Base-by-base conservation (phyloP, 495 filamentous ascomycete genomes). In the Pyronema domesticum region DNA sequence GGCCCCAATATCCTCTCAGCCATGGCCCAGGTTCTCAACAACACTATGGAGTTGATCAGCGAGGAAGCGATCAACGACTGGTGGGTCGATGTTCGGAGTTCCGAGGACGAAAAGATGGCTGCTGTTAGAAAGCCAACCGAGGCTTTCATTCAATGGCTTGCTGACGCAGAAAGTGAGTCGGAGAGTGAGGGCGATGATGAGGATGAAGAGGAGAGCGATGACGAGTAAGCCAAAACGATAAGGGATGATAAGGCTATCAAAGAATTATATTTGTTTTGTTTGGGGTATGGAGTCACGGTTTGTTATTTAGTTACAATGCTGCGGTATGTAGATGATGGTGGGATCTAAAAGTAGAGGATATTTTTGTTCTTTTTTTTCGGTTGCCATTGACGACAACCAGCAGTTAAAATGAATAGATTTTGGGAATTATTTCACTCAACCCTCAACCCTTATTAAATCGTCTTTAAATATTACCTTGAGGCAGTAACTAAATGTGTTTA, bases 31-130 rank as follows among this genome's bases (percentile, higher is more conserved):
- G 79, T 83, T 65, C 70, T 94, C 53, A 93, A 94, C 65, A 79
- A 83, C 54, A 35, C 40, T 14, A 66, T 82, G 51, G 91, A 96
- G 57, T 73, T 95, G 6, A 66, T 95, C 0, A 88, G 95, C 65
- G 85, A 94, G 65, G 89, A 94, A 39, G 88, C 81, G 0, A 82
- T 91, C 44, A 70, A 88, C 63, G 76, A 77, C 55, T 98, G 91
- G 91, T 96, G 89, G 89, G 74, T 71, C 15, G 79, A 91, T 67
- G 72, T 72, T 56, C 74, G 77, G 60, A 78, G 79, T 7, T 76
- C 70, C 33, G 75, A 72, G 53, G 77, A 69, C 7, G 82, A 83
- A 34, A 74, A 76, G 51, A 80, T 95, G 79, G 63, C 68, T 40
- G 76, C 67, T 55, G 78, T 95, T 19, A 80, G 83, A 60, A 77